phyloP scores from a whole-genome alignment of 208 protist genomes.

The Blechomonas ayalai region DNA sequence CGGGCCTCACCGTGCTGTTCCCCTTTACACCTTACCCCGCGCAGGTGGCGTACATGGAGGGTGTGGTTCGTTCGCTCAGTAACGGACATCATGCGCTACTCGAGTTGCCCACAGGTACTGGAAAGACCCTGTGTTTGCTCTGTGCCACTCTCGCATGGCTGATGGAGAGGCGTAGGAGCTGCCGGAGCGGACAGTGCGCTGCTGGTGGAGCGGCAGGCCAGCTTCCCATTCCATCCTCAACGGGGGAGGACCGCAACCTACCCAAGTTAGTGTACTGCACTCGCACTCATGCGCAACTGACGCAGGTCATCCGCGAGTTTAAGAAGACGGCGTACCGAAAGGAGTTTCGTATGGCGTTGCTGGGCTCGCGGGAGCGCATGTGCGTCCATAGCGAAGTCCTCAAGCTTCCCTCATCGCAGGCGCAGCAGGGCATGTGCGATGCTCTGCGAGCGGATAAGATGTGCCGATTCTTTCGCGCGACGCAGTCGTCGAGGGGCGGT shows the following conservation, averaged over 20 bases:
- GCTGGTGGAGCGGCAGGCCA: neutral
- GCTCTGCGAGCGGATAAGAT: conserved; percentile 48
- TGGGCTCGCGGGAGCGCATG: conserved; percentile 96
- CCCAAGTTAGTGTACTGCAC: conserved; percentile 92
- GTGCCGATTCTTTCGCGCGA: conserved; percentile 65
- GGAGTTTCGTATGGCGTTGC: conserved; percentile 74
- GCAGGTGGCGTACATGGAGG: conserved; percentile 94
- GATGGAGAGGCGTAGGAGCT: conserved; percentile 8
- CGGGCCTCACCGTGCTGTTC: conserved; percentile 64
- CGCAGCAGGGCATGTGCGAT: conserved; percentile 65
- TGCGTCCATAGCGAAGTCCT: conserved; percentile 92
- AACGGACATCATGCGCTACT: conserved; percentile 88
- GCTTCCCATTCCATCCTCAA: conserved; percentile 3
- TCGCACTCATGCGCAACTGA: conserved; percentile 97
- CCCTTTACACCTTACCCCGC: conserved; percentile 91
- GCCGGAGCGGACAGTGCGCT: neutral
- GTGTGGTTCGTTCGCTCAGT: conserved; percentile 87
- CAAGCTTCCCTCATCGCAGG: conserved; percentile 49
- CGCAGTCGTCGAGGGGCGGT: conserved; percentile 17
- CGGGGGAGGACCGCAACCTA: neutral
- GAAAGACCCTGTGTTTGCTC: conserved; percentile 97
- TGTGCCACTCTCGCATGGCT: conserved; percentile 92
- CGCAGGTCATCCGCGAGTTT: conserved; percentile 96
- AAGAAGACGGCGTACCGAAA: conserved; percentile 84
- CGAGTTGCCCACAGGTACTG: conserved; percentile 96